Evolutionary conservation across 1,284 basidiomycete species (phyloP).

Genomic region (Cryptococcus sp.): DNA sequence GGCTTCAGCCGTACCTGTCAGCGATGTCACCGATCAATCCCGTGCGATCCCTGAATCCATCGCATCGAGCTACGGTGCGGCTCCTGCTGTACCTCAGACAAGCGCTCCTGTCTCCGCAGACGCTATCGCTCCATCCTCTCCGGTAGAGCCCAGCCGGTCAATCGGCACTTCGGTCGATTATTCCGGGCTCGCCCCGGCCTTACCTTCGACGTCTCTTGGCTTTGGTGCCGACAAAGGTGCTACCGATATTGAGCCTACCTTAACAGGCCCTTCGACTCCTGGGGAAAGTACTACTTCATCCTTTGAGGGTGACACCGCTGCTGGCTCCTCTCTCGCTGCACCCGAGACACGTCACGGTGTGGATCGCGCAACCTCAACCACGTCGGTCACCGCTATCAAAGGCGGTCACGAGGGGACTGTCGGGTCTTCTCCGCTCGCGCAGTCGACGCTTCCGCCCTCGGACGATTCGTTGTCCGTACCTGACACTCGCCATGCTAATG

Average conservation of each 20-base stretch:
- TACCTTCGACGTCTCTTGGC: constrained; percentile 35
- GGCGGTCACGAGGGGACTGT: constrained; percentile 39
- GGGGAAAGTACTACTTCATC: constrained; percentile 5
- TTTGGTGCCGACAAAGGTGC: constrained; percentile 32
- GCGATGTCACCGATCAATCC: background rate
- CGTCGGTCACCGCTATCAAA: constrained; percentile 47
- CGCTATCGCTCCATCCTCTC: too few relatives aligned
- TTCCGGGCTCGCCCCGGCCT: constrained; percentile 29
- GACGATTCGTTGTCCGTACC: background rate
- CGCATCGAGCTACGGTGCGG: background rate
- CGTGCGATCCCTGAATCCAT: background rate
- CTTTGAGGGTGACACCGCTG: background rate
- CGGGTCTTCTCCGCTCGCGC: constrained; percentile 12
- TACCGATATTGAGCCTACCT: constrained; percentile 23
- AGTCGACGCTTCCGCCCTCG: too few relatives aligned
- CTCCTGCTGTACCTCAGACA: background rate
- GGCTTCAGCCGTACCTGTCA: background rate
- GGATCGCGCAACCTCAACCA: constrained; percentile 36
- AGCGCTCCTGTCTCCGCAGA: background rate
- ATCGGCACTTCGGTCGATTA: background rate
- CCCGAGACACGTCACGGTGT: constrained; percentile 22
- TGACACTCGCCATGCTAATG: constrained; percentile 25
- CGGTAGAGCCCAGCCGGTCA: too few relatives aligned
- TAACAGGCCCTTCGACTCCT: constrained; percentile 1
- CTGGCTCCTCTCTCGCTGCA: background rate